These are phyloP conservation scores for Amaranthus hypochondriacus DNA, from an alignment of 148 eudicot genomes.

Conservation along the genomic window DNA sequence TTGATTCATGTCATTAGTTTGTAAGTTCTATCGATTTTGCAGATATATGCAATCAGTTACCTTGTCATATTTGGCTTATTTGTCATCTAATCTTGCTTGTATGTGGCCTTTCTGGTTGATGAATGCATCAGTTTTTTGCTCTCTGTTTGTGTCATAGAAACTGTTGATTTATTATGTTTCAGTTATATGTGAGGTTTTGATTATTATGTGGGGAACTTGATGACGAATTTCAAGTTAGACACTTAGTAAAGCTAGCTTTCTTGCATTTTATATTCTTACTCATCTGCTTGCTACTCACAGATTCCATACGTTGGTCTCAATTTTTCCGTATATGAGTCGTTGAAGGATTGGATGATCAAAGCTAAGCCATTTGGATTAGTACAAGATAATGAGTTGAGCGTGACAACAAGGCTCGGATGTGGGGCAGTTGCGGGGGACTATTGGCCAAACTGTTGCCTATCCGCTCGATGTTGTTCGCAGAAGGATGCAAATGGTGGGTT, in stretches of 20 bases:
- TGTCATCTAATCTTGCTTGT: background rate
- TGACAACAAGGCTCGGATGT: slow-evolving; percentile 83
- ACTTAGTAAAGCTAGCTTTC: background rate
- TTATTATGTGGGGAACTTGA: background rate
- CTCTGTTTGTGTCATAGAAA: background rate
- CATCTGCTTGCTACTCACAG: slow-evolving; percentile 35
- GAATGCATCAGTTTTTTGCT: background rate
- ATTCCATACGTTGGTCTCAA: slow-evolving; percentile 93
- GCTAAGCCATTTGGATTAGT: slow-evolving; percentile 56
- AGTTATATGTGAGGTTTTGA: background rate
- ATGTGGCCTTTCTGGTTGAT: too few relatives aligned
- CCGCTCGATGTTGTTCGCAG: slow-evolving; percentile 91
- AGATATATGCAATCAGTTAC: background rate
- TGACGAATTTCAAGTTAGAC: background rate
- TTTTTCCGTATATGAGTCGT: slow-evolving; percentile 86
- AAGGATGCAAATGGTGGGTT: slow-evolving; percentile 97
- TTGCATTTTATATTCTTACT: background rate
- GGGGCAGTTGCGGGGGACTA: slow-evolving; percentile 94
- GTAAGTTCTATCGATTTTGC: slow-evolving; percentile 12
- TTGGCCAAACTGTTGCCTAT: slow-evolving; percentile 94
- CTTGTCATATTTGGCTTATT: background rate
- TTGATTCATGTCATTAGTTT: background rate
- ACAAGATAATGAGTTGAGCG: slow-evolving; percentile 66
- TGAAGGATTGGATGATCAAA: slow-evolving; percentile 80
- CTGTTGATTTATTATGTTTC: background rate